Base-by-base conservation (phyloP, 805 yeast genomes). In the Sugiyamaella marilandica region DNA sequence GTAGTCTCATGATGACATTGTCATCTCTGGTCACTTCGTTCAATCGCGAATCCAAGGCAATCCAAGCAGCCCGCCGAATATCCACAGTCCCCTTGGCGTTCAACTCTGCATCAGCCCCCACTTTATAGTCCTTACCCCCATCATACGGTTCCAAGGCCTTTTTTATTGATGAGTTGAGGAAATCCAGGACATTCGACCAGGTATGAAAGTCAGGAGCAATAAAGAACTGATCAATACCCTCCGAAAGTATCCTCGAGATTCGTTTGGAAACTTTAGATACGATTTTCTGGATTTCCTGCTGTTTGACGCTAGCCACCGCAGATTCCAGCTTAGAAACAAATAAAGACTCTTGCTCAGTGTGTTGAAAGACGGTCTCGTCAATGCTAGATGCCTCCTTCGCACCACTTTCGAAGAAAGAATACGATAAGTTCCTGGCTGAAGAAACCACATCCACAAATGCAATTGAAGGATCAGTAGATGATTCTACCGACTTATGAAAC, bases 11-110 rank as follows among this genome's bases (percentile, higher is more conserved):
- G 1, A 84, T 73, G 7, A 87, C 79, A 18, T 78, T 80, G 50
- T 87, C 96, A 54, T 81, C 85, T 29, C 81, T 77, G 47, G 87
- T 68, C 58, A 79, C 76, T 52, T 84, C 85, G 59, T 77, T 83
- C 44, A 85, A 74, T 24, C 79, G 73, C 9, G 74, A 76, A 54
- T 81, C 76, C 55, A 90, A 79, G 24, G 74, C 70, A 31, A 70
- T 65, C 97, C 98, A 92, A 2, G 87, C 78, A 33, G 71, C 68
- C 58, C 72, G 73, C 43, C 76, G 71, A 36, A 89, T 70, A 35
- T 71, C 72, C n/a, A 63, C 60, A 8, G 70, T 66, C 0, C 80
- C 74, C 1, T 63, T 60, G 1, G 55, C 54, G 59, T 82, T 83
- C 24, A 72, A 73, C 2, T 68, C 75, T 0, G 59, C 65, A 1